Conservation (phyloP, 345 rosid species). For the Eucalyptus sideroxylon region DNA sequence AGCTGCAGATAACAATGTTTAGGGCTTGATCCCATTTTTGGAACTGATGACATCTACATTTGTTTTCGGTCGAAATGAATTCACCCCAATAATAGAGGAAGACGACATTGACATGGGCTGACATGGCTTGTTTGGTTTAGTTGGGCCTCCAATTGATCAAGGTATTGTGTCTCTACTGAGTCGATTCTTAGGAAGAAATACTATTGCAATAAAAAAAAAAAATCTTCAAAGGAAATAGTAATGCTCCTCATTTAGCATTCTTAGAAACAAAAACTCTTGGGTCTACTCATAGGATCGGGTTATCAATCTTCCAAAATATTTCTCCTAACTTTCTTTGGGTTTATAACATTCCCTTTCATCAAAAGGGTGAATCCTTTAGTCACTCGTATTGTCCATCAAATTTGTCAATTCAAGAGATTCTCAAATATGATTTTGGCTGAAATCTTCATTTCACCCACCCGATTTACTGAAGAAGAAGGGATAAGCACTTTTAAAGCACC, state of each 20-base stretch:
- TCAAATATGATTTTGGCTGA: background rate
- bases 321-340: background rate
- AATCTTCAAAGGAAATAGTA: background rate
- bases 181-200: background rate
- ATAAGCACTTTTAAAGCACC: accelerated
- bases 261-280: background rate
- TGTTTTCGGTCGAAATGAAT: background rate
- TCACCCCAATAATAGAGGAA: background rate
- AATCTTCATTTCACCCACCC: background rate
- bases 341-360: background rate
- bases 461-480: background rate
- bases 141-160: background rate
- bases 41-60: background rate
- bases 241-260: background rate
- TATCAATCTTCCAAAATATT: background rate
- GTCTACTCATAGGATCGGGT: background rate
- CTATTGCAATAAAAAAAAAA: too few relatives aligned
- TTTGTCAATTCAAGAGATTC: background rate
- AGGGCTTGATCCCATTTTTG: background rate
- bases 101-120: background rate
- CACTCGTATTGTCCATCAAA: background rate
- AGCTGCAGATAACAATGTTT: background rate
- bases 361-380: background rate
- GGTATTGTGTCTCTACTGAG: background rate
- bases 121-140: background rate